These are phyloP conservation scores for Somion occarium DNA, from an alignment of 1,284 basidiomycete genomes.

Conservation along the genomic window DNA sequence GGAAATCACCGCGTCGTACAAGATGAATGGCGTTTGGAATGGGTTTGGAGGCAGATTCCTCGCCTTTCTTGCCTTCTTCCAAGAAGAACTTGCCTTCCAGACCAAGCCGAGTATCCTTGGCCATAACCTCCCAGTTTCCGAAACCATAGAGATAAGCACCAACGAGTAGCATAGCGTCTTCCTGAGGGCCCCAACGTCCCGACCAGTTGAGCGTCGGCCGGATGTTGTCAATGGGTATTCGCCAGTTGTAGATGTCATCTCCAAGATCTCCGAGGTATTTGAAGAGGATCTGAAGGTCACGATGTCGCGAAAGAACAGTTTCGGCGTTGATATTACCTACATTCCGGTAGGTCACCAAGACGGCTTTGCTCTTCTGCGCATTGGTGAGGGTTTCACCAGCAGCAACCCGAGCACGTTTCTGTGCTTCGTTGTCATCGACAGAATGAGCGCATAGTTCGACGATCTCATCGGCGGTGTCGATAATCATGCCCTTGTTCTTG, in stretches of 20 bases:
- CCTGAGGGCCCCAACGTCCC: slow-evolving; percentile 88
- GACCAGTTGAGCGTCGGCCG: slow-evolving; percentile 95
- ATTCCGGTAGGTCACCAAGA: slow-evolving; percentile 86
- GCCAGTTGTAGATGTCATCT: slow-evolving; percentile 78
- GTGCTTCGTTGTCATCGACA: slow-evolving; percentile 79
- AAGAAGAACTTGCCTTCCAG: slow-evolving; percentile 95
- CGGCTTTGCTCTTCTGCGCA: slow-evolving; percentile 91
- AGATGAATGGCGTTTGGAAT: slow-evolving; percentile 97
- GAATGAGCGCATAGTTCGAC: slow-evolving; percentile 83
- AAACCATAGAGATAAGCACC: slow-evolving; percentile 95
- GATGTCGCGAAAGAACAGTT: slow-evolving; percentile 87
- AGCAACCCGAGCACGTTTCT: slow-evolving; percentile 71
- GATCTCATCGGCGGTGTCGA: slow-evolving; percentile 91
- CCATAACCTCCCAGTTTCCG: slow-evolving; percentile 95
- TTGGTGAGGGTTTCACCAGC: slow-evolving; percentile 84
- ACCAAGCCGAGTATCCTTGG: slow-evolving; percentile 80
- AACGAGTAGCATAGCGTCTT: slow-evolving; percentile 92
- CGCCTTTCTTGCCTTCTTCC: slow-evolving; percentile 91
- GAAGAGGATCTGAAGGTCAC: slow-evolving; percentile 87
- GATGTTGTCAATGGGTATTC: slow-evolving; percentile 87
- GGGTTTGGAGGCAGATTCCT: slow-evolving; percentile 73
- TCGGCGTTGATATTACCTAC: slow-evolving; percentile 97
- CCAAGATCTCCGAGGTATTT: slow-evolving; percentile 69
- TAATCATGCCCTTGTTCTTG: slow-evolving; percentile 93
- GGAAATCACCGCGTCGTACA: slow-evolving; percentile 93